Percentiles rank a stretch among this genome's conserved stretches.
These are phyloP conservation scores for Vigna mungo DNA, from an alignment of 306 rosid species.

Conservation along the genomic window DNA sequence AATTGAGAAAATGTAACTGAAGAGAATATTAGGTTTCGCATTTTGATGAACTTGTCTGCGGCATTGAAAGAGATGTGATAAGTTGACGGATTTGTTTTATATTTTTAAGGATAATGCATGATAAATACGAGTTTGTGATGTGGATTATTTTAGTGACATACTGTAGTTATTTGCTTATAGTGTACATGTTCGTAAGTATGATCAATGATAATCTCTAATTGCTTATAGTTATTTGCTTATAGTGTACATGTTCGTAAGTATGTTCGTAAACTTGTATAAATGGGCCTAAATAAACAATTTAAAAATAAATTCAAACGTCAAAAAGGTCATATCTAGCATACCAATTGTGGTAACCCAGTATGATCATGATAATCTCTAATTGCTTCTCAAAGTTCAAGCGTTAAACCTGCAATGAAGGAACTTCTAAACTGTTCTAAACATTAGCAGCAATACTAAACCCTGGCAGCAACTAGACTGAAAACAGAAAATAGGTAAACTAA, in stretches of 20 bases:
- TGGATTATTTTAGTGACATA: background rate
- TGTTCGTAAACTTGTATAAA: conserved; percentile 31
- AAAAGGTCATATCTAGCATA: conserved; percentile 46
- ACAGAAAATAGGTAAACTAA: too few species aligned
- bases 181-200: conserved; percentile 44
- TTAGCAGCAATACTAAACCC: too few species aligned
- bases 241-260: too few species aligned
- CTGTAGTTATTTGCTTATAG: conserved; percentile 13
- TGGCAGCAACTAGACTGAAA: too few species aligned
- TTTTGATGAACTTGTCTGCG: background rate
- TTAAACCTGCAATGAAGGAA: conserved; percentile 60
- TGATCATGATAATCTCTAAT: conserved; percentile 97
- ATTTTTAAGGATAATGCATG: background rate
- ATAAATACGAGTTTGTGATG: background rate
- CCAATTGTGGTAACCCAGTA: conserved; percentile 88
- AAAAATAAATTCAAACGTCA: conserved; percentile 19
- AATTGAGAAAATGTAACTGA: background rate
- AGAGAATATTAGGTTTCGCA: background rate
- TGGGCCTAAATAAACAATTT: conserved; percentile 14
- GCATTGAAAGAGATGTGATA: background rate
- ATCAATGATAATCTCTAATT: too few species aligned
- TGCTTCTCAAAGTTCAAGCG: conserved; percentile 98
- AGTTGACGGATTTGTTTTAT: background rate
- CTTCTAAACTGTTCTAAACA: too few species aligned
- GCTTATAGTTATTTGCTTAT: too few species aligned